These are phyloP conservation scores for Tephrocybe sp. DNA, from an alignment of 768 basidiomycete genomes.

Conservation along the genomic window DNA sequence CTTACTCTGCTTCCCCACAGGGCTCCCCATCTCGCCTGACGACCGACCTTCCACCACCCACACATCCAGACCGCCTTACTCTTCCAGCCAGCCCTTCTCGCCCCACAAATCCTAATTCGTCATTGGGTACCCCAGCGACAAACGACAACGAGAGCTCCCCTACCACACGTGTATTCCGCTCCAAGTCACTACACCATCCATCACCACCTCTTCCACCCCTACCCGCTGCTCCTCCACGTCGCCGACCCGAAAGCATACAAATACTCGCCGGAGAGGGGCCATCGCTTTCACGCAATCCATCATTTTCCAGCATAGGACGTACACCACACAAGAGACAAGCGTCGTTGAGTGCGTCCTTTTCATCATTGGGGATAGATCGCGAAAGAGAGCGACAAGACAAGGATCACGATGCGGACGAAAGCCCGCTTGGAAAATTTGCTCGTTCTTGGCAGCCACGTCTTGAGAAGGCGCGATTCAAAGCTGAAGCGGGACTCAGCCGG, in stretches of 20 bases:
- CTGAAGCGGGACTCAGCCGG: conserved; percentile 62
- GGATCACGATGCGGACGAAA: conserved; percentile 12
- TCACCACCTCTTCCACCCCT: conserved; percentile 30
- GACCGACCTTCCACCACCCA: conserved; percentile 25
- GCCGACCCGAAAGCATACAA: conserved; percentile 67
- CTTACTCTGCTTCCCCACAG: conserved; percentile 24
- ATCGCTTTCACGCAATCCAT: conserved; percentile 4
- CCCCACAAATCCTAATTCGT: conserved; percentile 15
- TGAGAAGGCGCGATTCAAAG: conserved; percentile 67
- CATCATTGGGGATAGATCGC: conserved; percentile 6
- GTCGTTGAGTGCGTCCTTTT: conserved; percentile 3
- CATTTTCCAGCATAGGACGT: not conserved
- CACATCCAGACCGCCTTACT: conserved; percentile 10
- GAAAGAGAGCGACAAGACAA: conserved; percentile 2
- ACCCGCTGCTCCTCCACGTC: conserved; percentile 41
- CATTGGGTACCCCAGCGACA: conserved; percentile 1
- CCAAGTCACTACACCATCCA: conserved; percentile 53
- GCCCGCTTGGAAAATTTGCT: conserved; percentile 14
- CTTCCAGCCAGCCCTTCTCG: conserved; percentile 2
- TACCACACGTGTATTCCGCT: conserved; percentile 44
- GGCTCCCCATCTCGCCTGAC: conserved; percentile 25
- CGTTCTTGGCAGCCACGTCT: conserved; percentile 48
- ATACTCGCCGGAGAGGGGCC: conserved; percentile 22
- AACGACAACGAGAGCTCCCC: conserved; percentile 24
- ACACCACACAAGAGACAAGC: conserved; percentile 10